These are phyloP conservation scores for Camelina neglecta DNA, from an alignment of 345 rosid species.

Conservation along the genomic window DNA sequence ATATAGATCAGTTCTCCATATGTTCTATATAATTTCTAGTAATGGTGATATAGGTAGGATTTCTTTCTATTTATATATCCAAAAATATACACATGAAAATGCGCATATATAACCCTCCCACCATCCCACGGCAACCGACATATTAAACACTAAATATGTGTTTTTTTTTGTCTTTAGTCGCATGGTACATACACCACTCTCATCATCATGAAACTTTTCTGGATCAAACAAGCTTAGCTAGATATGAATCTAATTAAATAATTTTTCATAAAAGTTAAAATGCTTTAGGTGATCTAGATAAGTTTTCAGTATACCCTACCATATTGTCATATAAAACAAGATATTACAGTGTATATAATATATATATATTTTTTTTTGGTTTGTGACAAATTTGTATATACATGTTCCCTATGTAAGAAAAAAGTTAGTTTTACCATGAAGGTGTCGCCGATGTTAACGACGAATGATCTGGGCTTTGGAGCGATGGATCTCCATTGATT, in stretches of 20 bases:
- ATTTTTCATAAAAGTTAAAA: not conserved
- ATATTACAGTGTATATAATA: not conserved
- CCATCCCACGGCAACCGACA: too few species aligned
- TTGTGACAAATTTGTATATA: not conserved
- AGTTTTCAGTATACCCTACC: not conserved
- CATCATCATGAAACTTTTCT: not conserved
- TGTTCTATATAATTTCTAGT: too few species aligned
- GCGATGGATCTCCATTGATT: conserved; percentile 62
- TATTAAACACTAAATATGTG: too few species aligned
- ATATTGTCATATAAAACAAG: not conserved
- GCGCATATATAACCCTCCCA: too few species aligned
- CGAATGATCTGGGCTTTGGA: conserved; percentile 63
- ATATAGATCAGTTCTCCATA: too few species aligned
- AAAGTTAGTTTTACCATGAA: conserved; percentile 54
- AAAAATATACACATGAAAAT: too few species aligned
- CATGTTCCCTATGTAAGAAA: not conserved
- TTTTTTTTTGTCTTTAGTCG: not conserved
- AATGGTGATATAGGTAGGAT: too few species aligned
- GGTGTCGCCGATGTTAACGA: conserved; percentile 81
- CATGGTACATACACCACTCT: not conserved
- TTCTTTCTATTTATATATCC: too few species aligned
- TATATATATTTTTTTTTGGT: not conserved
- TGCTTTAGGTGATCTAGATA: not conserved
- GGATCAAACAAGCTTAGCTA: too few species aligned
- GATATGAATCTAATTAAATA: too few species aligned